Evolutionary conservation across 768 basidiomycete genomes (phyloP).

Genomic region (Russula emetica): DNA sequence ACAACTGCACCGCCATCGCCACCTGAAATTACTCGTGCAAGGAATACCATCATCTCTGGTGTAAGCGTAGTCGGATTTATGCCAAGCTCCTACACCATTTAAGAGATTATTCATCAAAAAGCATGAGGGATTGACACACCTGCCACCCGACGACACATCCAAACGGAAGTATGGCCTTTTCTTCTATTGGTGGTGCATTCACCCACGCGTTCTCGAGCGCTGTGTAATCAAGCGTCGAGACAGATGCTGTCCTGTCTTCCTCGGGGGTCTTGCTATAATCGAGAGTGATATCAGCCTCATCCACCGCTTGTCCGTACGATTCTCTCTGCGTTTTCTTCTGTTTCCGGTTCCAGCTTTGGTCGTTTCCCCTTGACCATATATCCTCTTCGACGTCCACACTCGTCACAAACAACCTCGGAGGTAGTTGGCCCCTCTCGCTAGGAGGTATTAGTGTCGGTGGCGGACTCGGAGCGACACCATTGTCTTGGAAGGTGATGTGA

Average conservation of each 20-base stretch:
- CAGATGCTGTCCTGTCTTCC: slow-evolving; percentile 15
- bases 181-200: slow-evolving; percentile 27
- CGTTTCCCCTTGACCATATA: slow-evolving; percentile 33
- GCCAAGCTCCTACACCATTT: slow-evolving; percentile 46
- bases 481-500: slow-evolving; percentile 52
- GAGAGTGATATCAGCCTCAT: slow-evolving; percentile 30
- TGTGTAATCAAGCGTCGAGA: slow-evolving; percentile 20
- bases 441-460: slow-evolving; percentile 52
- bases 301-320: slow-evolving; percentile 19
- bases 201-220: slow-evolving; percentile 33
- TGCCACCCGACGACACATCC: slow-evolving; percentile 36
- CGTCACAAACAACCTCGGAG: slow-evolving; percentile 63
- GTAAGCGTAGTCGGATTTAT: slow-evolving; percentile 56
- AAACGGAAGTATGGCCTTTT: slow-evolving; percentile 21
- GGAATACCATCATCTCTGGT: slow-evolving; percentile 52
- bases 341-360: slow-evolving; percentile 28
- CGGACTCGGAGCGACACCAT: slow-evolving; percentile 21
- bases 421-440: slow-evolving; percentile 56
- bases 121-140: slow-evolving; percentile 27
- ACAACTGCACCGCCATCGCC: slow-evolving; percentile 30
- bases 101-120: neutral
- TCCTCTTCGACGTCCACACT: slow-evolving; percentile 64
- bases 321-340: slow-evolving; percentile 38
- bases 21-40: slow-evolving; percentile 39
- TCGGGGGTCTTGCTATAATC: slow-evolving; percentile 36